A percentile compares a stretch with the other conserved stretches of the same genome.
Evolutionary conservation across 345 rosid species (phyloP).

Genomic region (Populus euphratica): DNA sequence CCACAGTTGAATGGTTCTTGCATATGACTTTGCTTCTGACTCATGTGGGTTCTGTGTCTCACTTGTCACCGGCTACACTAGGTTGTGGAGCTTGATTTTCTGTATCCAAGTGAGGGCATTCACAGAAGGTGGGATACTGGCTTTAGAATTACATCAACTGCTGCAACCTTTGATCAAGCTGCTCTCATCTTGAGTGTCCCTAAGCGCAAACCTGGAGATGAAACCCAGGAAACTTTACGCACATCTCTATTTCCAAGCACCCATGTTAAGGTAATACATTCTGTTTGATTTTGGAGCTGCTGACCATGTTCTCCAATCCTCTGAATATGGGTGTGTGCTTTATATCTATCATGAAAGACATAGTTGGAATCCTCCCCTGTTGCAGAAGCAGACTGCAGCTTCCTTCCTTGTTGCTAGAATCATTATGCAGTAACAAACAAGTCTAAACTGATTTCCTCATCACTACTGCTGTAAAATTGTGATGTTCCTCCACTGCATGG

Average conservation of each 20-base stretch:
- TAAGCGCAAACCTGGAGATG: conserved; percentile 30
- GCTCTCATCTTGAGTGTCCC: conserved; percentile 42
- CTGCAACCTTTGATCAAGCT: conserved; percentile 40
- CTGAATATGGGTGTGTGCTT: too few relatives aligned
- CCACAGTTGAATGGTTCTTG: too few relatives aligned
- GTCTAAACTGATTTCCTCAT: background rate
- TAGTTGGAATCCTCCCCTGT: background rate
- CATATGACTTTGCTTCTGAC: background rate
- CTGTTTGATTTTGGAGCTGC: background rate
- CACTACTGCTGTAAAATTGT: background rate
- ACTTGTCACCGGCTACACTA: conserved; percentile 9
- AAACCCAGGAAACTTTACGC: conserved; percentile 39
- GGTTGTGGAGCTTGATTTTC: conserved; percentile 46
- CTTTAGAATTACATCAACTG: conserved; percentile 35
- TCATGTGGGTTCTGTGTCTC: background rate
- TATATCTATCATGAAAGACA: too few relatives aligned
- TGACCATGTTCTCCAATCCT: background rate
- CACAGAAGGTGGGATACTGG: conserved; percentile 42
- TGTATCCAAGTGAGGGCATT: conserved; percentile 43
- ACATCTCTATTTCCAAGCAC: conserved; percentile 40
- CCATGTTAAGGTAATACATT: conserved; percentile 33
- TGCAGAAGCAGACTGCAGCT: background rate
- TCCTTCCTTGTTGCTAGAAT: background rate
- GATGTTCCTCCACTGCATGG: background rate
- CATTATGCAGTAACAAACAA: background rate